phyloP scores from a whole-genome alignment of 371 early-diverging fungal species.

The Mortierella sp. region DNA sequence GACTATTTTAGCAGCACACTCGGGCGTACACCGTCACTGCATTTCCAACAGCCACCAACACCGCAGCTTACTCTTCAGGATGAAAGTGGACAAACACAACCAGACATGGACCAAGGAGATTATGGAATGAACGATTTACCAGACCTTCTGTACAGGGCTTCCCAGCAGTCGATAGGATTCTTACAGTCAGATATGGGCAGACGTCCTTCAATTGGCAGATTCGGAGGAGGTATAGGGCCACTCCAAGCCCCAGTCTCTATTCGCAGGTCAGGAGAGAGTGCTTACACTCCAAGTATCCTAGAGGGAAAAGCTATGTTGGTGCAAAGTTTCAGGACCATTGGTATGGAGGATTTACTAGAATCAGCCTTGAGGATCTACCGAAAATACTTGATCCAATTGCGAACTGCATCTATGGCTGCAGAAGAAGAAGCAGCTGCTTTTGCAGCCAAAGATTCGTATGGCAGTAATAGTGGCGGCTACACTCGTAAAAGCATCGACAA shows the following conservation, averaged over 20 bases:
- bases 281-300: slow-evolving; percentile 34
- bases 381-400: slow-evolving; percentile 48
- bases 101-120: not conserved
- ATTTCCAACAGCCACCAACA: slow-evolving; percentile 13
- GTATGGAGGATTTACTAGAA: slow-evolving; percentile 45
- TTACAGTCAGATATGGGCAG: slow-evolving; percentile 16
- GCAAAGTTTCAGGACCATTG: slow-evolving; percentile 44
- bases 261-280: slow-evolving; percentile 47
- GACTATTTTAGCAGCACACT: slow-evolving; percentile 32
- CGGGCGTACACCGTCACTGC: slow-evolving; percentile 21
- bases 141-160: not conserved
- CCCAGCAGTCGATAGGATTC: slow-evolving; percentile 23
- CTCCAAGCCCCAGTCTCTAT: slow-evolving; percentile 31
- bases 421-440: slow-evolving; percentile 30
- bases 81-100: slow-evolving; percentile 6
- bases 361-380: slow-evolving; percentile 44
- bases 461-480: not conserved
- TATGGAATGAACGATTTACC: not conserved
- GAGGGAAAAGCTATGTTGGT: slow-evolving; percentile 28
- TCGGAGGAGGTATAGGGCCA: slow-evolving; percentile 30
- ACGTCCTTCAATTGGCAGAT: slow-evolving; percentile 20
- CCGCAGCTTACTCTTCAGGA: slow-evolving; percentile 18
- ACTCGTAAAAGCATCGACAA: slow-evolving; percentile 26
- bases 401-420: slow-evolving; percentile 50
- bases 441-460: slow-evolving; percentile 6